Evolutionary conservation across 768 basidiomycete genomes (phyloP), one percentile per base, ranked within the genome.

Genomic region (Pholiota conissans): DNA sequence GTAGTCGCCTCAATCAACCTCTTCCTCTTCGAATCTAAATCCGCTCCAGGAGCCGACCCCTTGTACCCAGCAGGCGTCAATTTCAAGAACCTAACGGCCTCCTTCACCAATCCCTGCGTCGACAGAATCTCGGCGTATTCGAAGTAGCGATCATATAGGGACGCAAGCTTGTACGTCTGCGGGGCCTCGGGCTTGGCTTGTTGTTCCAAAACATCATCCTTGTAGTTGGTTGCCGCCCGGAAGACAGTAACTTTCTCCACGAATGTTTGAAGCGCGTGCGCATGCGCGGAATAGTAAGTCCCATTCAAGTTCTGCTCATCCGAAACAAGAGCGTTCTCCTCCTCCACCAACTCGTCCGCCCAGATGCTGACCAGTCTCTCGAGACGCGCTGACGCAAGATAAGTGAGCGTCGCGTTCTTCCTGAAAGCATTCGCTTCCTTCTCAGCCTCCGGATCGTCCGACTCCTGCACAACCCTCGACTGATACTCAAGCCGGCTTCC

Each of bases 171-270:
- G 80, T 89, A 98, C 1, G 84, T 77, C 70, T 87, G 83, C 3
- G 77, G 73, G 45, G 82, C 76, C 3, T 77, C 78, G 9, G 71
- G 68, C 2, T 78, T 68, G 0, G 72, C 59, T 0, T 71, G 63
- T 49, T 71, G 66, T 1, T 71, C 67, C 34, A 98, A 78, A 60
- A 95, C 95, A 14, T 73, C 71, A 65, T 95, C 93, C 60, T 83
- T 76, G 68, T 93, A 95, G 13, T 81, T 78, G 48, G 91, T 90
- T 0, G 96, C 97, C 48, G 84, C 79, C 49, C 93, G 86, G 84
- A 99, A 98, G 39, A 97, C 86, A 1, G 95, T 87, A 22, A 98
- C 95, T 74, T 98, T 98, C 75, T 98, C 97, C 64, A 98, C 83
- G 73, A 98, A 95, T 0, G 89, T 87, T 69, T 98, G 96, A 39